Evolutionary conservation across 1,284 basidiomycete genomes (phyloP), one percentile per base, ranked within the genome.

Genomic region (Leucoagaricus sp.): DNA sequence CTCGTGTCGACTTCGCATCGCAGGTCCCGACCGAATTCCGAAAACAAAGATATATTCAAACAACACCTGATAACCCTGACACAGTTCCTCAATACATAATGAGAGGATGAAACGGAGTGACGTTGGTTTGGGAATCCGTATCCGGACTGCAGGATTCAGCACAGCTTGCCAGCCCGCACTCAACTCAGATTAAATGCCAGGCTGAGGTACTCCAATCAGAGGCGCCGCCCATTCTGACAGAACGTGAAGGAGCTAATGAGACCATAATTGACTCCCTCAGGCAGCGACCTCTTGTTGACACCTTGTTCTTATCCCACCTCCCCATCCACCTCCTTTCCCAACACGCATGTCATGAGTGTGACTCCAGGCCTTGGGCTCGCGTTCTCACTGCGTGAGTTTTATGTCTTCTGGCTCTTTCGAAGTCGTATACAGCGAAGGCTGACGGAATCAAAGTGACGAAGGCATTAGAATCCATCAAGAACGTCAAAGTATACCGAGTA

Each of bases 301-400:
- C 12, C 12, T 12, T 33, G 12, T 33, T 12, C 12, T 33, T n/a
- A n/a, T n/a, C 31, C 31, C 31, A 6, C 31, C 31, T 33, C 31
- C 12, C 6, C 31, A 6, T 33, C 31, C 31, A 33, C 31, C 31
- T 19, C 21, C 42, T 76, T 58, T 80, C 81, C n/a, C 74, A 77
- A 17, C n/a, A 75, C 81, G n/a, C 79, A 81, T 46, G 81, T 82
- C 10, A 75, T 81, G 47, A 72, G 76, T 15, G 75, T 69, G 57
- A 75, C 73, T 17, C 72, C 80, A 61, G 77, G 81, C 52, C 78
- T 82, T 56, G 74, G 68, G 6, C 13, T 13, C 13, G 36, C 13
- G 4, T 7, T 57, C 65, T 49, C 71, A 70, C 31, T 69, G 75
- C 33, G 36, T 38, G 17, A 72, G 77, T 45, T n/a, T 71, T 28